Conservation (phyloP, 306 rosid species). For the Macrotyloma uniflorum region DNA sequence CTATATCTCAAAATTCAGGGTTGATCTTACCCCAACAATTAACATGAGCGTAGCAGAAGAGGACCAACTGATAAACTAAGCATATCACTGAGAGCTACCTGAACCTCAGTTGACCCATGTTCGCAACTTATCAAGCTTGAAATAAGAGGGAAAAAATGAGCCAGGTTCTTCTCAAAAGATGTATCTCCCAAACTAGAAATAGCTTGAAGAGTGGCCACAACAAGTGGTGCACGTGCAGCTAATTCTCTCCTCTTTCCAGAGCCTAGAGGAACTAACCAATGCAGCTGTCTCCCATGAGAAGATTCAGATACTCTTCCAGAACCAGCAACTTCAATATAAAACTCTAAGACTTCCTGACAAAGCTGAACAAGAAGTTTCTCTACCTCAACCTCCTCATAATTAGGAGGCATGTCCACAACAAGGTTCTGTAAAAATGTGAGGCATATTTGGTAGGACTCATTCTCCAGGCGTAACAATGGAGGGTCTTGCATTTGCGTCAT, state of each 20-base stretch:
- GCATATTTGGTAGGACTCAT: constrained; percentile 94
- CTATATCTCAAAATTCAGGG: constrained; percentile 58
- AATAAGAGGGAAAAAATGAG: constrained; percentile 78
- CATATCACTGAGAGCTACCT: constrained; percentile 88
- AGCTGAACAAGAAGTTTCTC: constrained; percentile 71
- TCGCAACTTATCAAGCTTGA: constrained; percentile 91
- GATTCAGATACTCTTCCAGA: constrained; percentile 60
- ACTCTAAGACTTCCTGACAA: constrained; percentile 77
- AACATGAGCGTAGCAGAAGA: constrained; percentile 76
- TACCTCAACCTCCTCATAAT: constrained; percentile 67
- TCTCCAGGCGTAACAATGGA: constrained; percentile 92
- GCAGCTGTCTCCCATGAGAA: constrained; percentile 58
- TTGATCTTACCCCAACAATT: constrained; percentile 53
- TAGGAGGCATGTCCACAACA: constrained; percentile 63
- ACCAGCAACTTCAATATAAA: constrained; percentile 71
- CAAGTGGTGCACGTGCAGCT: constrained; percentile 87
- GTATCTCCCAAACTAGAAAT: constrained; percentile 70
- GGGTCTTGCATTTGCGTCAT: constrained; percentile 99
- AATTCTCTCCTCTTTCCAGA: constrained; percentile 92
- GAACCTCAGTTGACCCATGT: constrained; percentile 93
- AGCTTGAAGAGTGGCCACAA: constrained; percentile 85
- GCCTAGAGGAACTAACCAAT: constrained; percentile 85
- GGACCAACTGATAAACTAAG: constrained; percentile 89
- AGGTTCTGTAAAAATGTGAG: constrained; percentile 90
- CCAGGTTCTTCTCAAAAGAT: constrained; percentile 75